Conservation (phyloP, 148 eudicot genomes). For the Rhododendron ferrugineum region DNA sequence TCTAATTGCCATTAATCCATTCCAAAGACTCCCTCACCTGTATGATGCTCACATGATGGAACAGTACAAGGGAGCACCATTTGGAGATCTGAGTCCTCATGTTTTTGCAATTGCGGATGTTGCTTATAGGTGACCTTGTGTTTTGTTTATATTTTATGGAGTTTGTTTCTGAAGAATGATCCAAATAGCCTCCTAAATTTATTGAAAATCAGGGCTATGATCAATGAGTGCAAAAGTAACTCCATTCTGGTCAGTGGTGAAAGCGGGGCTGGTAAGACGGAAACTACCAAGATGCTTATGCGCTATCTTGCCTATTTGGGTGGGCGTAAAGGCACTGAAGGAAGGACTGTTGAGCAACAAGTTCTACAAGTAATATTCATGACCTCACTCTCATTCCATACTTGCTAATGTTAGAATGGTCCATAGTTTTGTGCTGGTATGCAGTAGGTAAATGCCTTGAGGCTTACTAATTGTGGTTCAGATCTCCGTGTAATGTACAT, state of each 20-base stretch:
- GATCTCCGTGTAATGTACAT: background rate
- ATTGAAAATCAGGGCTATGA: slow-evolving; percentile 60
- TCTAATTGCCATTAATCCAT: slow-evolving; percentile 91
- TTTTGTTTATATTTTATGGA: background rate
- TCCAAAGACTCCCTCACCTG: slow-evolving; percentile 83
- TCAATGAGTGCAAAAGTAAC: slow-evolving; percentile 77
- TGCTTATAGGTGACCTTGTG: slow-evolving; percentile 61
- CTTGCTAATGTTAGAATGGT: background rate
- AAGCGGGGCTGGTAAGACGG: slow-evolving; percentile 95
- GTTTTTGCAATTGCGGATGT: slow-evolving; percentile 89
- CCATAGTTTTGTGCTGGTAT: background rate
- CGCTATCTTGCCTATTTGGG: slow-evolving; percentile 89
- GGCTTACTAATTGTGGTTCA: background rate
- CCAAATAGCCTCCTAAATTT: slow-evolving; percentile 11
- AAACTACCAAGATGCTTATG: slow-evolving; percentile 96
- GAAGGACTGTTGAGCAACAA: slow-evolving; percentile 87
- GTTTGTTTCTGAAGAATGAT: background rate
- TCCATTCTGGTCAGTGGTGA: slow-evolving; percentile 89
- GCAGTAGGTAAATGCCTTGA: background rate
- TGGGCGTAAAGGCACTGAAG: slow-evolving; percentile 79
- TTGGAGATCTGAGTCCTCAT: slow-evolving; percentile 88
- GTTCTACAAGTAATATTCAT: slow-evolving; percentile 65
- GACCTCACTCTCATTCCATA: slow-evolving; percentile 1
- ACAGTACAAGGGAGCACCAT: slow-evolving; percentile 79
- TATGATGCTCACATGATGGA: slow-evolving; percentile 86